phyloP scores from a whole-genome alignment of 1,284 basidiomycete species.

The Puccinia triticina region DNA sequence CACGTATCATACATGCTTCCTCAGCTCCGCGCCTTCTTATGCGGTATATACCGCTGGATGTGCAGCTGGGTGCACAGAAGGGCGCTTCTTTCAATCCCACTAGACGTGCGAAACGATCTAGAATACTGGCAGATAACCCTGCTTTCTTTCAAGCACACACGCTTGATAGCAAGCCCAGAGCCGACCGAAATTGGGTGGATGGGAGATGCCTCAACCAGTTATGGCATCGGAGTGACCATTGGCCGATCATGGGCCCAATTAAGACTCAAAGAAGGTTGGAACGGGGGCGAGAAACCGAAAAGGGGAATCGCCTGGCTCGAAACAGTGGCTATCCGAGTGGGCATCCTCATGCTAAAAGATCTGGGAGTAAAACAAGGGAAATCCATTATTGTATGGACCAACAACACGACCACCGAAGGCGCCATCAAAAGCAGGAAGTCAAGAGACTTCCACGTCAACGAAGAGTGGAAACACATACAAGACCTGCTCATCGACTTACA shows the following conservation, averaged over 20 bases:
- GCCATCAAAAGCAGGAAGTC: too few species aligned
- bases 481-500: not conserved
- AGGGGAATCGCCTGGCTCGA: too few species aligned
- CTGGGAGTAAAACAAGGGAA: too few species aligned
- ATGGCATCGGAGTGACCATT: not conserved
- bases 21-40: not conserved
- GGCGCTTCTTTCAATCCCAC: not conserved
- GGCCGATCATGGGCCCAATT: not conserved
- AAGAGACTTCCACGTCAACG: too few species aligned
- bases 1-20: slow-evolving; percentile 4
- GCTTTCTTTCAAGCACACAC: not conserved
- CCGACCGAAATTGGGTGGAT: too few species aligned
- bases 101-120: not conserved
- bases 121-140: not conserved
- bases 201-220: not conserved
- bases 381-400: too few species aligned
- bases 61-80: not conserved
- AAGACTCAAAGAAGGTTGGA: not conserved
- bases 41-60: not conserved
- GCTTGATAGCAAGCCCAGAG: not conserved
- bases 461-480: too few species aligned
- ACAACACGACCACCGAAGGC: too few species aligned
- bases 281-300: not conserved
- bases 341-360: too few species aligned
- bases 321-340: too few species aligned